Conservation (phyloP, 2,329 filamentous ascomycete genomes). For the Graphiopsis chlorocephala region DNA sequence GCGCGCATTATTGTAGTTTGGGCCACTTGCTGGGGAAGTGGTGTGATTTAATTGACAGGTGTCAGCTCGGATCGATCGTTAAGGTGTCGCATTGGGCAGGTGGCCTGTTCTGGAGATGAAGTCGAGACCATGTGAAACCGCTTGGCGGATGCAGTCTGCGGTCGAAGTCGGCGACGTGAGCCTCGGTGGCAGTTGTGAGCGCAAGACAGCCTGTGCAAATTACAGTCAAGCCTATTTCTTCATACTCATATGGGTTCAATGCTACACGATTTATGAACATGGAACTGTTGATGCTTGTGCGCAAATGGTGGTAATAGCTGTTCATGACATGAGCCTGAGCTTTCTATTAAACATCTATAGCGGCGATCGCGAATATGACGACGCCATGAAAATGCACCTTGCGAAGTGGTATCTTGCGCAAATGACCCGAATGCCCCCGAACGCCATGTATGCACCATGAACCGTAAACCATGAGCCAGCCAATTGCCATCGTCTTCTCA, state of each 20-base stretch:
- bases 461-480: background rate
- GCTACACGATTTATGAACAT: background rate
- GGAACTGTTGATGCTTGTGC: background rate
- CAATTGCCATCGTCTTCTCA: slow-evolving; percentile 42
- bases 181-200: background rate
- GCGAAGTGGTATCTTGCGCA: slow-evolving; percentile 20
- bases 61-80: background rate
- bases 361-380: background rate
- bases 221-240: background rate
- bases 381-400: slow-evolving; percentile 13
- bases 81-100: slow-evolving; percentile 3
- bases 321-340: slow-evolving; percentile 3
- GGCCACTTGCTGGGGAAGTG: background rate
- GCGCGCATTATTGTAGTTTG: slow-evolving; percentile 23
- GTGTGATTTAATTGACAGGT: background rate
- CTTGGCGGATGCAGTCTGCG: background rate
- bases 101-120: slow-evolving; percentile 9
- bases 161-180: background rate
- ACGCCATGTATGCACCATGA: slow-evolving; percentile 15
- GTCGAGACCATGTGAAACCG: slow-evolving; percentile 14
- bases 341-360: slow-evolving; percentile 9
- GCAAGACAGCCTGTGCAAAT: background rate
- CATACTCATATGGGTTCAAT: background rate
- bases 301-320: background rate
- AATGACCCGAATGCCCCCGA: slow-evolving; percentile 8